These are phyloP conservation scores for Fulvia fulva DNA, from an alignment of 2,329 filamentous ascomycete species.

Conservation along the genomic window DNA sequence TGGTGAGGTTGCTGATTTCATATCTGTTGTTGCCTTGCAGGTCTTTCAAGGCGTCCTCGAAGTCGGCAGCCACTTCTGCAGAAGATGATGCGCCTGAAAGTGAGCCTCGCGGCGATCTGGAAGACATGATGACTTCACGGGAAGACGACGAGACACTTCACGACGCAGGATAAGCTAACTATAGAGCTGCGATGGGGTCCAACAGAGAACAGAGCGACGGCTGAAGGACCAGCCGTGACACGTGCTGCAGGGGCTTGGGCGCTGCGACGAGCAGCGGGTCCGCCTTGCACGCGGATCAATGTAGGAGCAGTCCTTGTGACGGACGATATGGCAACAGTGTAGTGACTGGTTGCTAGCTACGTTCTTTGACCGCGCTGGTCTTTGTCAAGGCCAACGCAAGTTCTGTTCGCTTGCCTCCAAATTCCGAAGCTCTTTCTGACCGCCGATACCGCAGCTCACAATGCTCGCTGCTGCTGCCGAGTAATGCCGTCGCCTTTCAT, in stretches of 20 bases:
- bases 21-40: constrained; percentile 85
- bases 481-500: background rate
- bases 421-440: constrained; percentile 31
- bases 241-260: constrained; percentile 1
- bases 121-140: constrained; percentile 54
- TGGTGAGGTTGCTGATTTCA: constrained; percentile 94
- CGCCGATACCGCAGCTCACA: constrained; percentile 5
- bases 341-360: constrained; percentile 51
- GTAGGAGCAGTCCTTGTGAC: constrained; percentile 9
- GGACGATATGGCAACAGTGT: constrained; percentile 31
- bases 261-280: constrained; percentile 4
- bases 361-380: constrained; percentile 13
- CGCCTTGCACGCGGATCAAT: constrained; percentile 5
- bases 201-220: background rate
- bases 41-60: constrained; percentile 87
- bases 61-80: constrained; percentile 91
- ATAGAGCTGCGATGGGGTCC: constrained; percentile 10
- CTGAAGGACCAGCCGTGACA: background rate
- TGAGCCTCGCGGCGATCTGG: constrained; percentile 36
- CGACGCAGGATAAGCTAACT: constrained; percentile 23
- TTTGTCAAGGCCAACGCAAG: constrained; percentile 4
- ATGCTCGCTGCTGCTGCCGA: background rate
- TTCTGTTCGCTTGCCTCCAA: background rate
- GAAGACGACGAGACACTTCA: constrained; percentile 19
- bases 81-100: constrained; percentile 49